Base-by-base conservation (phyloP, 2,329 filamentous ascomycete species). In the Calonectria ilicicola region DNA sequence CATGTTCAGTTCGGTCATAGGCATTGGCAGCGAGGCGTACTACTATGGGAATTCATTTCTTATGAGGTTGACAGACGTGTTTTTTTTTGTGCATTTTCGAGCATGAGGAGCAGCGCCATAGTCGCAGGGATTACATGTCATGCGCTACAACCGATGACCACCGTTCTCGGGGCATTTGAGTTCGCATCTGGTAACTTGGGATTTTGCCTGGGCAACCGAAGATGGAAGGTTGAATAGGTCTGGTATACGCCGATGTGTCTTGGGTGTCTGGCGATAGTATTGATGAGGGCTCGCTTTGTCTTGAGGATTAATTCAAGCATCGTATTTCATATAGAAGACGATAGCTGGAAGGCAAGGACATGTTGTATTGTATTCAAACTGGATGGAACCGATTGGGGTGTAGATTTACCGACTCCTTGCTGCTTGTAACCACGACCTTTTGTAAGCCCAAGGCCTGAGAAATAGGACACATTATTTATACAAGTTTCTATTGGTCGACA, bases 1-100 rank as follows among this genome's bases (percentile, higher is more conserved):
- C 65, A 73, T 47, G 77, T 78, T 78, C 73, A 76, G 72, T 67
- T 79, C 76, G 71, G 76, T 77, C 75, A 77, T 73, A 74, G 77
- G 78, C 79, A 82, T 82, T 79, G 76, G 76, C 75, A 82, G 81
- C 81, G 80, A 78, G 81, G 81, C 81, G 80, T 76, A 81, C 70
- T 76, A 80, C 73, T 77, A 72, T 65, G 80, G 81, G 75, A 76
- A 80, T 81, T 79, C 67, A 73, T 74, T 77, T 77, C 68, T 78
- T 74, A 56, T 73, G 67, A 70, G 74, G 71, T 72, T 75, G 73
- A 69, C 46, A 70, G 74, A 73, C 74, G 75, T 76, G 77, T 79
- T 80, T 29, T 78, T 29, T 78, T 74, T 77, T 70, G 72, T 80
- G 74, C 74, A 79, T 74, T 73, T 77, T 74, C 46, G 42, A 79